phyloP scores from a whole-genome alignment of 345 rosid genomes.

The Lepidium didymum region DNA sequence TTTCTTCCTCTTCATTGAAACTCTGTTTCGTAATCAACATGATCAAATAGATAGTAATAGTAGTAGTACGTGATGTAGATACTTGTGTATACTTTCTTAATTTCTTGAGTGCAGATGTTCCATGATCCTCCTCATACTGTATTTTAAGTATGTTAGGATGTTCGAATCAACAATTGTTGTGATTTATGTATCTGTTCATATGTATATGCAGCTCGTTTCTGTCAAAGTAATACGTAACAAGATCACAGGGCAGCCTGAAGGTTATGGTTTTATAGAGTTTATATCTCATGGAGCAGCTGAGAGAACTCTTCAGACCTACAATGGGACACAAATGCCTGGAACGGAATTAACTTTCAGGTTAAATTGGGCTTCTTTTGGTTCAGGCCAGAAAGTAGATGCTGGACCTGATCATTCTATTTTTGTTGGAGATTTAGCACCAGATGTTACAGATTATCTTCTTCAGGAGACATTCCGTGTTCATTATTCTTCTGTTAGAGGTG shows the following conservation, averaged over 20 bases:
- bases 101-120: not conserved
- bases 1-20: not conserved
- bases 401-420: constrained; percentile 97
- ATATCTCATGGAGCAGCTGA: constrained; percentile 87
- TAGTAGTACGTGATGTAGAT: not conserved
- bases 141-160: not conserved
- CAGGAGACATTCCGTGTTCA: constrained; percentile 88
- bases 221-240: constrained; percentile 92
- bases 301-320: constrained; percentile 71
- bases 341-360: constrained; percentile 74
- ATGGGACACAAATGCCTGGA: constrained; percentile 90
- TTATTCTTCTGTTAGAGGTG: constrained; percentile 89
- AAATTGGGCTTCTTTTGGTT: constrained; percentile 98
- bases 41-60: too few species aligned
- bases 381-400: constrained; percentile 79
- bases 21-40: not conserved
- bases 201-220: constrained; percentile 57
- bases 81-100: not conserved
- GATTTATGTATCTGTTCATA: not conserved
- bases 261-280: constrained; percentile 93
- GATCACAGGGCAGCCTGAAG: constrained; percentile 92
- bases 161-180: not conserved
- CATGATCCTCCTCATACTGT: not conserved
- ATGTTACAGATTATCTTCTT: constrained; percentile 84
- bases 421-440: constrained; percentile 93